phyloP scores from a whole-genome alignment of 1,284 basidiomycete species.

The Apiotrichum veenhuisii region DNA sequence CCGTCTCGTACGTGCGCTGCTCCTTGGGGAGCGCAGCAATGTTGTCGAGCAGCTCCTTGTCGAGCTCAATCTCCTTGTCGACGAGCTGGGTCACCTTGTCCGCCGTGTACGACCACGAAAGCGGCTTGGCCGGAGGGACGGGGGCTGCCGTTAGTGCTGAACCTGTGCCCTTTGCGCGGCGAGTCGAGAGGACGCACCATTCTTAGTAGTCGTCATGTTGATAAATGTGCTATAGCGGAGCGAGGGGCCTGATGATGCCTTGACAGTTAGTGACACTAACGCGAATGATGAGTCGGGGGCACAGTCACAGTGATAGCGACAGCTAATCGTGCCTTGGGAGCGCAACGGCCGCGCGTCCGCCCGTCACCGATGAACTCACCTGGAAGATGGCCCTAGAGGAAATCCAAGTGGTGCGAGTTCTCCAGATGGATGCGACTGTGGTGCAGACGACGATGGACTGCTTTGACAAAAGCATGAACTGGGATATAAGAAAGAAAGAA shows the following conservation, averaged over 20 bases:
- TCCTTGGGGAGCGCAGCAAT: slow-evolving; percentile 16
- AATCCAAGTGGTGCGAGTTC: background rate
- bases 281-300: no score
- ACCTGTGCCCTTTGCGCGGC: no score
- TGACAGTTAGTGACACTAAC: background rate
- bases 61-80: slow-evolving; percentile 8
- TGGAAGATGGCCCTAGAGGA: background rate
- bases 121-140: slow-evolving; percentile 16
- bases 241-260: background rate
- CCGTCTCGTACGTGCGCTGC: slow-evolving; percentile 19
- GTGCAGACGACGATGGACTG: slow-evolving; percentile 1
- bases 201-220: background rate
- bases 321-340: no score
- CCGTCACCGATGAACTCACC: background rate
- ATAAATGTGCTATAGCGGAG: background rate
- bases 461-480: background rate
- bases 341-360: no score
- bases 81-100: slow-evolving; percentile 5
- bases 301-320: no score
- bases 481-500: background rate
- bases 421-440: slow-evolving; percentile 1
- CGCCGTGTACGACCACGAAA: slow-evolving; percentile 15
- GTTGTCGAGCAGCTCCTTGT: slow-evolving; percentile 9
- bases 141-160: slow-evolving; percentile 4
- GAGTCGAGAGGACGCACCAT: background rate